These are phyloP conservation scores for Talinum fruticosum DNA, from an alignment of 148 eudicot species.

Conservation along the genomic window DNA sequence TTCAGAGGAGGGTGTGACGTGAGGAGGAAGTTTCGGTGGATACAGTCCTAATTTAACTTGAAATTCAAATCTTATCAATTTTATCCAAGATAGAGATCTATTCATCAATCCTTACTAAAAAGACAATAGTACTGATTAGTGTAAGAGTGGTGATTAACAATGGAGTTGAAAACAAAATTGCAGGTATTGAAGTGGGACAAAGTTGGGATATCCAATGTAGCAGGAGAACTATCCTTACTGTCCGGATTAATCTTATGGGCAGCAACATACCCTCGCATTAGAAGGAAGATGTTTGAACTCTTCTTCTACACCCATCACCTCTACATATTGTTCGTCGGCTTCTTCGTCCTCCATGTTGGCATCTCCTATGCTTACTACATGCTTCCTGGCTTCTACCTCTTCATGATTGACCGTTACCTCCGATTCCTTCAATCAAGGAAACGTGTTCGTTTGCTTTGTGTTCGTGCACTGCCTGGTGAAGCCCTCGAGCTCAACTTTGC, in stretches of 20 bases:
- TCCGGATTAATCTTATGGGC: slow-evolving; percentile 43
- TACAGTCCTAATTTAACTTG: too few species aligned
- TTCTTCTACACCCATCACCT: slow-evolving; percentile 60
- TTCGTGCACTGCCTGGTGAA: slow-evolving; percentile 55
- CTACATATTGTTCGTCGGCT: slow-evolving; percentile 41
- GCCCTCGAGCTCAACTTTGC: slow-evolving; percentile 79
- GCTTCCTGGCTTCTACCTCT: slow-evolving; percentile 57
- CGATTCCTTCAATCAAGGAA: slow-evolving; percentile 47
- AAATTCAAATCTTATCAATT: too few species aligned
- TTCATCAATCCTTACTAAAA: too few species aligned
- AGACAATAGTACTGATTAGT: too few species aligned
- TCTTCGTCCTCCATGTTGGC: slow-evolving; percentile 50
- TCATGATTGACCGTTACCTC: slow-evolving; percentile 47
- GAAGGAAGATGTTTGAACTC: slow-evolving; percentile 46
- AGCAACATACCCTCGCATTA: slow-evolving; percentile 35
- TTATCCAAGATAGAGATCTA: too few species aligned
- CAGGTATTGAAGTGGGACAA: slow-evolving; percentile 51
- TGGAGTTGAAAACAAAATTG: background rate
- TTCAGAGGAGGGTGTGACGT: too few species aligned
- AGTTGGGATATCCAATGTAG: slow-evolving; percentile 38
- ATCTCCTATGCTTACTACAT: slow-evolving; percentile 38
- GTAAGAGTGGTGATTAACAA: background rate
- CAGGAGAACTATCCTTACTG: slow-evolving; percentile 49
- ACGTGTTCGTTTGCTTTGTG: slow-evolving; percentile 39
- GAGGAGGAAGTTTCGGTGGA: too few species aligned